Evolutionary conservation across 1,139 yeast genomes (phyloP).

Genomic region (Candida tetrigidarum): DNA sequence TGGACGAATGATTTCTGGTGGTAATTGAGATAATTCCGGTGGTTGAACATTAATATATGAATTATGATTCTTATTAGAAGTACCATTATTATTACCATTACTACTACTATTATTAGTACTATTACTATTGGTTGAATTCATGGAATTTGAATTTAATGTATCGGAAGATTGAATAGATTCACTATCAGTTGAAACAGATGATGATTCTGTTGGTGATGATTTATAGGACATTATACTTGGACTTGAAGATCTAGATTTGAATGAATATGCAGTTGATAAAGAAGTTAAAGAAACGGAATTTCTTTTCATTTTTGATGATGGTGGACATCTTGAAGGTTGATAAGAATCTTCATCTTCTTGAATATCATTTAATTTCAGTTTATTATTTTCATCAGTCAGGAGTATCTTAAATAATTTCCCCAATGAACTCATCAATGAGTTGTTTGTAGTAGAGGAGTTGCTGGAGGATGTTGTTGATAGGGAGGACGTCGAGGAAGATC

Average conservation of each 20-base stretch:
- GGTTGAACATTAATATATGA: constrained; percentile 31
- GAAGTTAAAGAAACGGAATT: constrained; percentile 46
- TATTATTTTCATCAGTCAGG: constrained; percentile 28
- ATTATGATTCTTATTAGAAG: not conserved
- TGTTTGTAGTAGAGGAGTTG: too few species aligned
- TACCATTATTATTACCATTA: too few species aligned
- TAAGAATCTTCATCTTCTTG: constrained; percentile 10
- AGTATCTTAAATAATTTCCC: constrained; percentile 43
- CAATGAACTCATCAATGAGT: constrained; percentile 39
- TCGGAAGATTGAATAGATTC: constrained; percentile 23
- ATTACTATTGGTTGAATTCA: not conserved
- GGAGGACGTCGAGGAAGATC: not conserved
- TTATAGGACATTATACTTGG: constrained; percentile 48
- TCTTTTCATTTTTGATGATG: constrained; percentile 17
- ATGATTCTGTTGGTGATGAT: constrained; percentile 45
- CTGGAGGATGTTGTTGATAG: too few species aligned
- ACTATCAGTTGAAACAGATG: constrained; percentile 33
- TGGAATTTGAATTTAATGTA: constrained; percentile 11
- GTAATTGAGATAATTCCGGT: constrained; percentile 47
- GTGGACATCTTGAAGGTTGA: not conserved
- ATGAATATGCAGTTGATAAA: constrained; percentile 37
- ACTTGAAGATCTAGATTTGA: constrained; percentile 45
- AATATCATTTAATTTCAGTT: constrained; percentile 2
- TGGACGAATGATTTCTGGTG: constrained; percentile 54
- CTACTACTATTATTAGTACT: too few species aligned